Evolutionary conservation across 306 rosid genomes (phyloP).

Genomic region (Phaseolus lunatus): DNA sequence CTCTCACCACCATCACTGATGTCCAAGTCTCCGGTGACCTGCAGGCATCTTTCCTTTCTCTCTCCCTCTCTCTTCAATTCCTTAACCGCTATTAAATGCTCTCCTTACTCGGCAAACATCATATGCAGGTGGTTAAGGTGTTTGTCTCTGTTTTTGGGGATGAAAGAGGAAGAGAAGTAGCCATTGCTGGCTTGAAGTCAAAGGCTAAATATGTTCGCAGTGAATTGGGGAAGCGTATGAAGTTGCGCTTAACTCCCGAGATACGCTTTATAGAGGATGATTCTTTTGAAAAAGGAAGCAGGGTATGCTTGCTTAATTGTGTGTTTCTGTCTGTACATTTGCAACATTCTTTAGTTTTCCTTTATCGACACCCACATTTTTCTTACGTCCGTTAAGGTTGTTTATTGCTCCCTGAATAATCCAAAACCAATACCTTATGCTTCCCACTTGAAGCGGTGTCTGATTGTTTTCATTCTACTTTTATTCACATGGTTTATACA

Average conservation of each 20-base stretch:
- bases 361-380: too few relatives aligned
- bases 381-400: too few relatives aligned
- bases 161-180: constrained; percentile 92
- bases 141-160: constrained; percentile 94
- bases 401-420: too few relatives aligned
- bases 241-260: constrained; percentile 89
- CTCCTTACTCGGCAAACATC: too few relatives aligned
- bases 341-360: too few relatives aligned
- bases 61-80: neutral
- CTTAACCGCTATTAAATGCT: neutral
- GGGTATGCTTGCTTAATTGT: constrained; percentile 48
- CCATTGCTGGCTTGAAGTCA: constrained; percentile 88
- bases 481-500: neutral
- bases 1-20: constrained; percentile 86
- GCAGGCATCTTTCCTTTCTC: constrained; percentile 57
- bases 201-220: constrained; percentile 89
- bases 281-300: constrained; percentile 92
- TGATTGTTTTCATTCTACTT: neutral
- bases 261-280: constrained; percentile 91
- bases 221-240: constrained; percentile 86
- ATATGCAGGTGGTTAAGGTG: constrained; percentile 78
- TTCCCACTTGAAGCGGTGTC: too few relatives aligned
- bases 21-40: constrained; percentile 85
- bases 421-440: too few relatives aligned
- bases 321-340: too few relatives aligned